A percentile compares a stretch with the other conserved stretches of the same genome.
Evolutionary conservation across 306 rosid genomes (phyloP).

Genomic region (Trifolium dubium): DNA sequence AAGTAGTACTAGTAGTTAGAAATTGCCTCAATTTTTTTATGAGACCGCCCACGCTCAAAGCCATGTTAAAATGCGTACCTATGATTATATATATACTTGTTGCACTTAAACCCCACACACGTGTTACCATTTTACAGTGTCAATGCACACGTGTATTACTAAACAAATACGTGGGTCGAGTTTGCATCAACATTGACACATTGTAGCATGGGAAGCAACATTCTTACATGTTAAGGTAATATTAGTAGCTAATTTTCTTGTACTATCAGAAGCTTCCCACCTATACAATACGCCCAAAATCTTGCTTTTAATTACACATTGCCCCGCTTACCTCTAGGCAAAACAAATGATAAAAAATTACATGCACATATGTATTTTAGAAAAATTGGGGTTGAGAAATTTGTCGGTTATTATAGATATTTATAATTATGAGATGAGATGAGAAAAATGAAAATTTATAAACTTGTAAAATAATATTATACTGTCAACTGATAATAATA

Average conservation of each 20-base stretch:
- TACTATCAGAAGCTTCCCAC: neutral
- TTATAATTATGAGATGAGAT: no score
- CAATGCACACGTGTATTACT: conserved; percentile 12
- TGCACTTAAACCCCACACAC: neutral
- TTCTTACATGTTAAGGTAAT: neutral
- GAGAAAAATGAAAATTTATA: no score
- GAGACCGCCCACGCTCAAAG: neutral
- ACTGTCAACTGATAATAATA: no score
- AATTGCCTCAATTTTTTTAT: neutral
- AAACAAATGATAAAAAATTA: no score
- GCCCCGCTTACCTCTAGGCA: no score
- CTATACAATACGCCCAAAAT: neutral
- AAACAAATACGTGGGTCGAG: neutral
- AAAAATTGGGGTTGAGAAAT: no score
- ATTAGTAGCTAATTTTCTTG: no score
- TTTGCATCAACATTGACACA: neutral
- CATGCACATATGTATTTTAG: no score
- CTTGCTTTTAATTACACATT: neutral
- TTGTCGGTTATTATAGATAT: no score
- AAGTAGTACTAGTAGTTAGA: neutral
- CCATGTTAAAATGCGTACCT: conserved; percentile 4
- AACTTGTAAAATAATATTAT: no score
- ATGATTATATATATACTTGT: neutral
- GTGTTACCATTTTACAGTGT: neutral
- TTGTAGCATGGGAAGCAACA: neutral